These are phyloP conservation scores for Colletotrichum eleusines DNA, from an alignment of 2,329 filamentous ascomycete species.

Conservation along the genomic window DNA sequence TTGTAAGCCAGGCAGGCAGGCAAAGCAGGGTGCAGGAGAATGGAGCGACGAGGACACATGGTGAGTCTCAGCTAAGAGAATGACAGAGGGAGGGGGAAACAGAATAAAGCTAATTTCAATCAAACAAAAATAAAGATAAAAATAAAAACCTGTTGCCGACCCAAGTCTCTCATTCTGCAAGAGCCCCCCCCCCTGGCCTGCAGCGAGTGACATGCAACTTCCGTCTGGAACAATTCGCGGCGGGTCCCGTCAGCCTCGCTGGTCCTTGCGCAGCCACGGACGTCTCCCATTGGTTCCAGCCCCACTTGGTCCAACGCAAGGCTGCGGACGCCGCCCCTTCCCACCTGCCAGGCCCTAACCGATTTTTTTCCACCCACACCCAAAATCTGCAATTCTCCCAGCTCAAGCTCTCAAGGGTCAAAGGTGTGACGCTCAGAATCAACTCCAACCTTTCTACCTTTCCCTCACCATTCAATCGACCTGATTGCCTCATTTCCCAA, in stretches of 20 bases:
- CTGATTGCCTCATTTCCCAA: conserved; percentile 63
- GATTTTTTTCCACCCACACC: conserved; percentile 24
- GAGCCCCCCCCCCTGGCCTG: conserved; percentile 2
- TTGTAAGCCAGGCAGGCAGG: too few species aligned
- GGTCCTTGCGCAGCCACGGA: neutral
- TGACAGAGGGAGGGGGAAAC: too few species aligned
- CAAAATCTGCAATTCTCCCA: conserved; percentile 54
- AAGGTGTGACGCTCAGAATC: conserved; percentile 46
- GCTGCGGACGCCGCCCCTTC: conserved; percentile 14
- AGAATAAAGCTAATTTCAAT: too few species aligned
- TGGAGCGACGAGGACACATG: neutral
- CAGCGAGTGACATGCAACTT: conserved; percentile 20
- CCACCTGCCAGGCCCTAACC: conserved; percentile 16
- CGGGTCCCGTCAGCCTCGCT: conserved; percentile 27
- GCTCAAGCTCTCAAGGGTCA: conserved; percentile 38
- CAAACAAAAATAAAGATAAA: neutral
- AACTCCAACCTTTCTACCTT: conserved; percentile 49
- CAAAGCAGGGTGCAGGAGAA: neutral
- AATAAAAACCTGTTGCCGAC: neutral
- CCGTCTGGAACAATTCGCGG: neutral
- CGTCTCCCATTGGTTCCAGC: conserved; percentile 22
- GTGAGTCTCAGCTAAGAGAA: neutral
- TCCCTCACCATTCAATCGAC: conserved; percentile 56
- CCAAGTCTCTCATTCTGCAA: conserved; percentile 11
- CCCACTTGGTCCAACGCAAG: conserved; percentile 26